Conservation (phyloP, 2,329 filamentous ascomycete genomes). For the Cordyceps militaris region DNA sequence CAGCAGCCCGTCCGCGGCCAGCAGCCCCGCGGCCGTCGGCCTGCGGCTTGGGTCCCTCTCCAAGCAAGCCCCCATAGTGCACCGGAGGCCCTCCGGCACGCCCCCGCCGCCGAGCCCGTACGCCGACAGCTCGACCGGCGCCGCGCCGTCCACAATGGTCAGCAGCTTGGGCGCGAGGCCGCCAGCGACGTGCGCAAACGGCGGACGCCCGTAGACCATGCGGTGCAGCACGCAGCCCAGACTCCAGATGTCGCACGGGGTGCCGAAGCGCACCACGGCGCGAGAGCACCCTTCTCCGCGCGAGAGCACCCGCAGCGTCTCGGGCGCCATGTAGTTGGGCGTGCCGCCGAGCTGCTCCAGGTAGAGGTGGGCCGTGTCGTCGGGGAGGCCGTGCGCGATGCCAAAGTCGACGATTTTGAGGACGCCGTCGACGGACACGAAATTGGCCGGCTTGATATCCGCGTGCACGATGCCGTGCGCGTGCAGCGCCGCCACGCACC, state of each 20-base stretch:
- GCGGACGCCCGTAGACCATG: constrained; percentile 79
- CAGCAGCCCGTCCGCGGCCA: background rate
- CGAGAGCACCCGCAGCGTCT: constrained; percentile 60
- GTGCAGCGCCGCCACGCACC: constrained; percentile 78
- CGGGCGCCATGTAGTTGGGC: constrained; percentile 90
- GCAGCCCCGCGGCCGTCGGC: background rate
- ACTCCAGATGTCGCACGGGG: constrained; percentile 84
- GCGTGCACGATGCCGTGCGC: constrained; percentile 80
- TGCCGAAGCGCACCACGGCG: constrained; percentile 62
- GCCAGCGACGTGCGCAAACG: constrained; percentile 76
- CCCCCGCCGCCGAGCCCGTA: background rate
- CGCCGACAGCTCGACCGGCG: background rate
- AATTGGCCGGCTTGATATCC: constrained; percentile 86
- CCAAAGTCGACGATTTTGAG: constrained; percentile 91
- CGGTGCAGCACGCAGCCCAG: constrained; percentile 89
- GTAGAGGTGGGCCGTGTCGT: constrained; percentile 85
- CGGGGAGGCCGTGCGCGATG: constrained; percentile 82
- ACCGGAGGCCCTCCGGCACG: background rate
- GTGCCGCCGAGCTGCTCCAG: constrained; percentile 85
- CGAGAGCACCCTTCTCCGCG: background rate
- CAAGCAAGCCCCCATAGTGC: background rate
- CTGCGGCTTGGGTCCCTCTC: background rate
- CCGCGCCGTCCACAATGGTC: background rate
- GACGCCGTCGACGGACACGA: constrained; percentile 73
- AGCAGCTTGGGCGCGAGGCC: background rate